Conservation (phyloP, 1,284 basidiomycete genomes). For the Cystobasidium sp. region DNA sequence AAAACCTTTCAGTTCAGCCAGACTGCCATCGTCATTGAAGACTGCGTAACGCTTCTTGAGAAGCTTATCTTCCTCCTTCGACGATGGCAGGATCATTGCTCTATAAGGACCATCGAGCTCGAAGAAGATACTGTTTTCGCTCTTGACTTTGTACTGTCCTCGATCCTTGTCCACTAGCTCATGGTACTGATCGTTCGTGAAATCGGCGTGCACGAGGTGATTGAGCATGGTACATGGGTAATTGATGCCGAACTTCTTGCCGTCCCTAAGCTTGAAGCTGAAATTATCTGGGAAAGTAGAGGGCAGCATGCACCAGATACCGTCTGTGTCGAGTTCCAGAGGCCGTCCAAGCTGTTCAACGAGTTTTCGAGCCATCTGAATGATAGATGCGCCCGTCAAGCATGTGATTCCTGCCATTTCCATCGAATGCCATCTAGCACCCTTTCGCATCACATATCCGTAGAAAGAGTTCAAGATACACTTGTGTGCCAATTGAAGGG, state of each 20-base stretch:
- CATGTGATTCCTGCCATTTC: slow-evolving; percentile 99
- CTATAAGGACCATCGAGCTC: slow-evolving; percentile 98
- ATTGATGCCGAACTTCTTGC: slow-evolving; percentile 88
- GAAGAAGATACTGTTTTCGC: slow-evolving; percentile 99
- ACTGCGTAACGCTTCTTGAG: slow-evolving; percentile 99
- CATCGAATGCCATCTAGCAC: slow-evolving; percentile 99
- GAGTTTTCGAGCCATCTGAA: slow-evolving; percentile 95
- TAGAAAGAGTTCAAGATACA: slow-evolving; percentile 99
- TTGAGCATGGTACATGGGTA: slow-evolving; percentile 99
- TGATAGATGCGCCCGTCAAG: slow-evolving; percentile 97
- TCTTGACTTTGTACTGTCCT: slow-evolving; percentile 82
- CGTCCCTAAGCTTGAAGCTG: slow-evolving; percentile 85
- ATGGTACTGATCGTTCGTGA: slow-evolving; percentile 99
- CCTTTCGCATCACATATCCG: slow-evolving; percentile 99
- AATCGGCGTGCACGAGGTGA: slow-evolving; percentile 91
- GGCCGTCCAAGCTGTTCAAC: slow-evolving; percentile 98
- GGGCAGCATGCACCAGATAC: slow-evolving; percentile 99
- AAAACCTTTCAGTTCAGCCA: slow-evolving; percentile 98
- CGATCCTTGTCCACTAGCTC: slow-evolving; percentile 78
- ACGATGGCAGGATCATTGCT: slow-evolving; percentile 98
- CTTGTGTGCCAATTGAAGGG: slow-evolving; percentile 99
- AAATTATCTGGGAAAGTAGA: slow-evolving; percentile 98
- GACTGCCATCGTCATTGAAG: slow-evolving; percentile 96
- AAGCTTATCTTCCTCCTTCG: slow-evolving; percentile 98
- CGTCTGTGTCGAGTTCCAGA: slow-evolving; percentile 96